Conservation (phyloP, 2,329 filamentous ascomycete genomes). For the Bipolaris oryzae region DNA sequence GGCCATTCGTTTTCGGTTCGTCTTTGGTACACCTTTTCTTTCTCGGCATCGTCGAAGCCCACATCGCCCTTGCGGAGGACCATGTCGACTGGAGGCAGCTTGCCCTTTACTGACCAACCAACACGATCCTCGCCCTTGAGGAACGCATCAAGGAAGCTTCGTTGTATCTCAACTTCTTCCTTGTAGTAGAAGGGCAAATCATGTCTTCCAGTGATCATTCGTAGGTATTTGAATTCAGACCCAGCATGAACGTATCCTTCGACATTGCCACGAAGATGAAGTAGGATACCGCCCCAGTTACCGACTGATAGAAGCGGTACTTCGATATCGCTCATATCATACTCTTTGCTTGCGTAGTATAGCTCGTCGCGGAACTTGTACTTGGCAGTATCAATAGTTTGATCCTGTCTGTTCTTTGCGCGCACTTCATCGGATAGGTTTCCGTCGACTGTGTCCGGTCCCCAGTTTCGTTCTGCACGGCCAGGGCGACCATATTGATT, state of each 20-base stretch:
- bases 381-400: slow-evolving; percentile 41
- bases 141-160: slow-evolving; percentile 72
- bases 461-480: slow-evolving; percentile 59
- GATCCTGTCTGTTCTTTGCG: slow-evolving; percentile 53
- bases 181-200: slow-evolving; percentile 75
- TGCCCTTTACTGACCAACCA: slow-evolving; percentile 65
- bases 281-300: slow-evolving; percentile 73
- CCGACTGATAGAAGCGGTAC: slow-evolving; percentile 70
- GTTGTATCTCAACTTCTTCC: slow-evolving; percentile 71
- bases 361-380: slow-evolving; percentile 66
- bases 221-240: slow-evolving; percentile 70
- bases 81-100: slow-evolving; percentile 65
- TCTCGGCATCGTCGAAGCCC: slow-evolving; percentile 68
- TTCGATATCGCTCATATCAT: slow-evolving; percentile 67
- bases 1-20: slow-evolving; percentile 70
- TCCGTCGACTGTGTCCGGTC: slow-evolving; percentile 64
- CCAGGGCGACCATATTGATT: slow-evolving; percentile 71
- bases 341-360: slow-evolving; percentile 71
- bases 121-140: slow-evolving; percentile 68
- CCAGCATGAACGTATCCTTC: slow-evolving; percentile 68
- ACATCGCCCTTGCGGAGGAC: slow-evolving; percentile 70
- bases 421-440: slow-evolving; percentile 61
- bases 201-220: slow-evolving; percentile 72
- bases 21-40: slow-evolving; percentile 62
- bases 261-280: slow-evolving; percentile 73